Percentiles rank a stretch among this genome's conserved stretches.
Evolutionary conservation across 257 asterid species (phyloP).

Genomic region (Plantago major): DNA sequence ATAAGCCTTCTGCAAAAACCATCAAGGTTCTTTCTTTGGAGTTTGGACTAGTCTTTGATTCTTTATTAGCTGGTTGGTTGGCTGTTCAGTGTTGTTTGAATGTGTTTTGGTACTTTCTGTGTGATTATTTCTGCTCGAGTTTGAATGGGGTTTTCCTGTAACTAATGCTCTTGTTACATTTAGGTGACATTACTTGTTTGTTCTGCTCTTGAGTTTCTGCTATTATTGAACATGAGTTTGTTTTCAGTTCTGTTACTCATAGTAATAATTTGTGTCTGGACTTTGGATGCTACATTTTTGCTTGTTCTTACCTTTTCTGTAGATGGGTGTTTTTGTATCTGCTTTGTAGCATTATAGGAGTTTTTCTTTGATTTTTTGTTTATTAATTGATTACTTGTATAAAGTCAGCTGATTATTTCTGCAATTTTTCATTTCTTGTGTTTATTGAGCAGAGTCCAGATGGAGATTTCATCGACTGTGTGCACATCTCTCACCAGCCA

Average conservation of each 20-base stretch:
- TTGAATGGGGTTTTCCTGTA: no score
- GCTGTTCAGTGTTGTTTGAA: neutral
- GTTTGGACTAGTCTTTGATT: neutral
- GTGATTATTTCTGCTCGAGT: neutral
- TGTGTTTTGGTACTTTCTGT: neutral
- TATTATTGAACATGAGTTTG: no score
- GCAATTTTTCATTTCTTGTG: constrained; percentile 17
- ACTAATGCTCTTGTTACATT: no score
- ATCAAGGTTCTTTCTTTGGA: constrained; percentile 43
- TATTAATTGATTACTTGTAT: no score
- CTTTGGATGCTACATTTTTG: neutral
- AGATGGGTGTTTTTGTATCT: neutral
- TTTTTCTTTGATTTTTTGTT: neutral
- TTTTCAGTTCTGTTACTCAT: neutral
- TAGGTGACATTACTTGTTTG: no score
- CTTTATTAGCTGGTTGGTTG: neutral
- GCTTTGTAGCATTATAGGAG: constrained; percentile 4
- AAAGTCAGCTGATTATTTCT: neutral
- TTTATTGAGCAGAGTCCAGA: constrained; percentile 66
- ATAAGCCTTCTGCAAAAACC: constrained; percentile 62
- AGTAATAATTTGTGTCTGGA: neutral
- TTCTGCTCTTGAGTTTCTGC: no score
- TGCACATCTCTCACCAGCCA: constrained; percentile 74
- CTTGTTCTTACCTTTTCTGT: neutral
- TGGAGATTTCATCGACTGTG: constrained; percentile 87